Evolutionary conservation across 192 early-diverging fungal genomes (phyloP).

Genomic region (Coemansia sp.): DNA sequence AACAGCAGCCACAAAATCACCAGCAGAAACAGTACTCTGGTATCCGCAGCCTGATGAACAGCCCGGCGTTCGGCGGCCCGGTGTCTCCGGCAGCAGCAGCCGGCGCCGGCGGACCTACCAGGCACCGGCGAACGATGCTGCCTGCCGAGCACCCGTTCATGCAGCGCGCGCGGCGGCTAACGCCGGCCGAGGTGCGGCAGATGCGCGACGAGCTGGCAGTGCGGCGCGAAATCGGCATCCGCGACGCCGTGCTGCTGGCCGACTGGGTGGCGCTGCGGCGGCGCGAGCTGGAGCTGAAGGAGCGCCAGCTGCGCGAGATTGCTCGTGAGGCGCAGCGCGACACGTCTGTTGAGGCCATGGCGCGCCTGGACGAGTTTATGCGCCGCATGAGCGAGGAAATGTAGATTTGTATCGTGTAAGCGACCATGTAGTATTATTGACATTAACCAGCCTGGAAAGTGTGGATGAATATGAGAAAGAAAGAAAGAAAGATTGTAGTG

Average conservation of each 20-base stretch:
- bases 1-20: neutral
- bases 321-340: constrained; percentile 4
- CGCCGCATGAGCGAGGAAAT: constrained; percentile 7
- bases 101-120: neutral
- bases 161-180: constrained; percentile 17
- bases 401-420: no score
- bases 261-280: constrained; percentile 39
- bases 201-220: constrained; percentile 32
- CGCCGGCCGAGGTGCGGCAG: constrained; percentile 20
- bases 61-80: neutral
- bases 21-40: neutral
- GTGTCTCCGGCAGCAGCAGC: no score
- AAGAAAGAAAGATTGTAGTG: no score
- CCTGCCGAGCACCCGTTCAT: constrained; percentile 7
- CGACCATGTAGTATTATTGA: no score
- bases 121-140: neutral
- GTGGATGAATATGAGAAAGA: no score
- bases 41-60: neutral
- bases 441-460: no score
- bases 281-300: constrained; percentile 29
- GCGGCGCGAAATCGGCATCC: constrained; percentile 23
- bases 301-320: constrained; percentile 19
- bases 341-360: constrained; percentile 5
- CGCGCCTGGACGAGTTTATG: constrained; percentile 22
- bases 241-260: constrained; percentile 32